Conservation (phyloP, 1,284 basidiomycete genomes). For the Moesziomyces globuligerus region DNA sequence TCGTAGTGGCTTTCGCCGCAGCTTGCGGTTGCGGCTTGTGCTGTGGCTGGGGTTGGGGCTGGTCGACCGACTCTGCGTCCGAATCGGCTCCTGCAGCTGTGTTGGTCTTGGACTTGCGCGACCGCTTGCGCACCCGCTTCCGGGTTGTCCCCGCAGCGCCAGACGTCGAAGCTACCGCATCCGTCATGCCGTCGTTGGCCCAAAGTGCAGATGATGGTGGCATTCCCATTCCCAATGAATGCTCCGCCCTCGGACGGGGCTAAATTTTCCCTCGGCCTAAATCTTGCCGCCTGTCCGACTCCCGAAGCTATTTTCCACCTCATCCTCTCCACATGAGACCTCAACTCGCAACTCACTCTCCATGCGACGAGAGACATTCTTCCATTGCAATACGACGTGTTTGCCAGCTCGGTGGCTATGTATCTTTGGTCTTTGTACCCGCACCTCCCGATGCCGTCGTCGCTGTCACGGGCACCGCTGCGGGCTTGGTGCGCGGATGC, state of each 20-base stretch:
- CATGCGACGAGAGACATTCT: background rate
- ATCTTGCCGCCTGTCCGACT: background rate
- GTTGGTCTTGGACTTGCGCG: constrained; percentile 12
- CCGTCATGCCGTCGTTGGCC: constrained; percentile 3
- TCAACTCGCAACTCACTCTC: background rate
- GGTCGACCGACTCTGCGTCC: constrained; percentile 12
- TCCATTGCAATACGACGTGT: background rate
- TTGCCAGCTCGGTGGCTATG: constrained; percentile 3
- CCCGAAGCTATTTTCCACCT: background rate
- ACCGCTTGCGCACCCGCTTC: constrained; percentile 25
- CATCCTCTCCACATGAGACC: background rate
- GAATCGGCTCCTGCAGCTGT: background rate
- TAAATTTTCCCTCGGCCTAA: background rate
- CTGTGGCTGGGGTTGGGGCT: background rate
- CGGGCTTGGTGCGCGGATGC: background rate
- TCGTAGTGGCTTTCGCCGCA: background rate
- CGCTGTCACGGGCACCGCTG: constrained; percentile 1
- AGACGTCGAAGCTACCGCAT: constrained; percentile 9
- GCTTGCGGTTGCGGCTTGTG: background rate
- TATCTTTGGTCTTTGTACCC: constrained; percentile 16
- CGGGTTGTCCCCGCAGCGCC: constrained; percentile 14
- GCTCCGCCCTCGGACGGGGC: too few species aligned
- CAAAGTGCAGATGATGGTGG: background rate
- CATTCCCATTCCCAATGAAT: background rate
- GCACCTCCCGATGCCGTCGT: background rate